phyloP scores from a whole-genome alignment of 768 basidiomycete genomes.

The Neoboletus magnificus region DNA sequence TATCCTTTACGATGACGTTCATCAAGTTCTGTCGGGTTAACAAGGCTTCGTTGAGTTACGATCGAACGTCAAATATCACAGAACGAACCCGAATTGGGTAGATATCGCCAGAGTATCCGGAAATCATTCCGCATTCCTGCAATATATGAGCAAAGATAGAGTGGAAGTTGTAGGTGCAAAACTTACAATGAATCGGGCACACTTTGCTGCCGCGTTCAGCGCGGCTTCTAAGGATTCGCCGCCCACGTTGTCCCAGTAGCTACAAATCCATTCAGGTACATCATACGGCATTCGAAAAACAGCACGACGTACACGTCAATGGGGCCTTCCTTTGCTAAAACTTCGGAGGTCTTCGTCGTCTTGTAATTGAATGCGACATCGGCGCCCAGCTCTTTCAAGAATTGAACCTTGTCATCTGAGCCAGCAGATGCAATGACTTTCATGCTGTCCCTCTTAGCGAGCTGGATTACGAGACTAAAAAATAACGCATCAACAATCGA shows the following conservation, averaged over 20 bases:
- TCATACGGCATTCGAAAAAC: neutral
- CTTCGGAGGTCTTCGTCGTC: neutral
- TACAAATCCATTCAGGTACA: neutral
- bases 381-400: neutral
- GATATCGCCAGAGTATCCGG: neutral
- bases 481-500: no score
- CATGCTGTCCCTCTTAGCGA: neutral
- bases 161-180: neutral
- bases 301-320: neutral
- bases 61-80: neutral
- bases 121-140: neutral
- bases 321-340: neutral
- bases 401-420: no score
- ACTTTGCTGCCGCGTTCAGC: neutral
- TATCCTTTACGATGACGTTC: constrained; percentile 27
- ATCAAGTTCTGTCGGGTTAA: neutral
- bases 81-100: neutral
- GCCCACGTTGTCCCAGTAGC: neutral
- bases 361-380: neutral
- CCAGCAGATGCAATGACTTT: neutral
- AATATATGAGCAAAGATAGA: neutral
- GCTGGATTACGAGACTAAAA: neutral
- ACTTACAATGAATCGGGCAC: neutral
- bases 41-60: neutral
- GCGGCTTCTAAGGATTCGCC: neutral